Evolutionary conservation across 805 yeast genomes (phyloP), one percentile per base, ranked within the genome.

Genomic region (Candida germanica): DNA sequence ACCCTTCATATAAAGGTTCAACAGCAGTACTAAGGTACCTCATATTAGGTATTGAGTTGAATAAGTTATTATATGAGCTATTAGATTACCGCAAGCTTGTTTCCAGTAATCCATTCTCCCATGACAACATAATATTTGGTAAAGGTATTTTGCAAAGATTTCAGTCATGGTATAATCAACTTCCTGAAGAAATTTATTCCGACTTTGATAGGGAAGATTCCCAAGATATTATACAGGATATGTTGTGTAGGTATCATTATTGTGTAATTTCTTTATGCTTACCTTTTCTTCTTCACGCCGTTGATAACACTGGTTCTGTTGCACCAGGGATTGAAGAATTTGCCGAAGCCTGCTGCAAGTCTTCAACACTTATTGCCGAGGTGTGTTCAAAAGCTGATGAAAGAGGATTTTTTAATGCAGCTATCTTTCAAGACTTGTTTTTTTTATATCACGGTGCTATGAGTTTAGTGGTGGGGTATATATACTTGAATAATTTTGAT

Each of bases 401-500:
- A 4, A 3, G 21, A n/a, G 15, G 14, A 4, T 22, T 19, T 6
- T 26, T 30, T 33, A 38, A 34, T 17, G 33, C 26, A 9, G 25
- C 33, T 15, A 25, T 31, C 9, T 26, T 26, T 16, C 38, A 34
- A 21, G 39, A 35, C 14, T 17, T 35, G 14, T 31, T 26, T 26
- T 26, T 21, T 23, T 27, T 27, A 12, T 31, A 39, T 21, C 25
- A 39, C 29, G 39, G 36, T 5, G 16, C 39, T 9, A 39, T 35
- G 39, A 16, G 22, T n/a, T 25, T 35, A 3, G 33, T 35, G 11
- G 25, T 27, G 14, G 39, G 36, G 2, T 35, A 34, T 12, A 28
- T 27, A 5, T 24, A 9, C 17, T n/a, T 20, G 4, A 33, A 26
- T 17, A 27, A 14, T 13, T 14, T 12, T 18, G n/a, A 27, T 9